Percentiles rank a stretch among this genome's conserved stretches.
Conservation (phyloP, 495 filamentous ascomycete species). For the Xylaria flabelliformis region DNA sequence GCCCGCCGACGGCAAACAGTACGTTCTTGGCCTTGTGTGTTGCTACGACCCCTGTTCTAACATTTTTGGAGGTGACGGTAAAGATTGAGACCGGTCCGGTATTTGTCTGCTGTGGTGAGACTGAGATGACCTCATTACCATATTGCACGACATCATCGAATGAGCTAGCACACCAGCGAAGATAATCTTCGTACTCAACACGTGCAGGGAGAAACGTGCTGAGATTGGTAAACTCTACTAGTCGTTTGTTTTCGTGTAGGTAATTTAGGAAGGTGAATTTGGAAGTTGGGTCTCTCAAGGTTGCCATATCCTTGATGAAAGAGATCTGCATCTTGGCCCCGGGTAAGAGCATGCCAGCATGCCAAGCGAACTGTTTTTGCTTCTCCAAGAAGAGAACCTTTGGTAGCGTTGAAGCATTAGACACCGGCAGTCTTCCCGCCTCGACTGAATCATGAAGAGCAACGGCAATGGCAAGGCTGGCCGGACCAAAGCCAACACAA, state of each 20-base stretch:
- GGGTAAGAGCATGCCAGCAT: slow-evolving; percentile 92
- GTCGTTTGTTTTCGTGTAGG: slow-evolving; percentile 74
- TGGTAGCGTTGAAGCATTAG: slow-evolving; percentile 51
- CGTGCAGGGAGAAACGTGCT: slow-evolving; percentile 86
- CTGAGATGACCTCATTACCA: slow-evolving; percentile 72
- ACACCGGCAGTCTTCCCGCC: slow-evolving; percentile 45
- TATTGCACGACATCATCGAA: slow-evolving; percentile 84
- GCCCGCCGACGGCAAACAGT: slow-evolving; percentile 83
- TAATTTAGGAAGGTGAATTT: slow-evolving; percentile 97
- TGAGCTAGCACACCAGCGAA: slow-evolving; percentile 85
- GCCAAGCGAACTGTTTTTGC: slow-evolving; percentile 86
- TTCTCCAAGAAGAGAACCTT: slow-evolving; percentile 86
- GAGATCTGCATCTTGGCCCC: slow-evolving; percentile 97
- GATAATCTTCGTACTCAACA: slow-evolving; percentile 92
- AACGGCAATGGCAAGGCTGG: slow-evolving; percentile 89
- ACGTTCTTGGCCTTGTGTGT: slow-evolving; percentile 72
- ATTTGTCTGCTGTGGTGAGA: slow-evolving; percentile 52
- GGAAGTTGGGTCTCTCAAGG: slow-evolving; percentile 83
- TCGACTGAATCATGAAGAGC: slow-evolving; percentile 77
- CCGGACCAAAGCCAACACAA: slow-evolving; percentile 93
- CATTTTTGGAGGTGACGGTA: slow-evolving; percentile 49
- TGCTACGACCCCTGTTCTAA: slow-evolving; percentile 41
- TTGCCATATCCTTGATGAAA: slow-evolving; percentile 96
- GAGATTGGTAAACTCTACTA: slow-evolving; percentile 89
- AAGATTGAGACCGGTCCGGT: slow-evolving; percentile 56